Evolutionary conservation across 2,329 filamentous ascomycete genomes (phyloP).

Genomic region (Tolypocladium nubicola): DNA sequence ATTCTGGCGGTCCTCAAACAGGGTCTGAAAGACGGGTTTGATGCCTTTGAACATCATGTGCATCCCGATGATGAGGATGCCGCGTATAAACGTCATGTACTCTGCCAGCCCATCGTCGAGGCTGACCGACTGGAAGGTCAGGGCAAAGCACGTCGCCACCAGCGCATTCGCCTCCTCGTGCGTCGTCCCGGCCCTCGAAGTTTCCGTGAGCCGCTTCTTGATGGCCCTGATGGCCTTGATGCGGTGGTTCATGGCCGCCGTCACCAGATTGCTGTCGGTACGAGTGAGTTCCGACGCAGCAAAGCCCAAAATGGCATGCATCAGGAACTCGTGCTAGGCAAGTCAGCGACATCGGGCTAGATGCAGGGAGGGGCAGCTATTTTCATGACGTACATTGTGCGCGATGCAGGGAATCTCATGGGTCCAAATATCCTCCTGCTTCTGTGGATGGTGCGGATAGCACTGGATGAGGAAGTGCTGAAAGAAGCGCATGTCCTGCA

Average conservation of each 20-base stretch:
- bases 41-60: slow-evolving; percentile 41
- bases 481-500: slow-evolving; percentile 59
- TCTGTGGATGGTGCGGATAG: slow-evolving; percentile 54
- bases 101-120: slow-evolving; percentile 49
- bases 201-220: slow-evolving; percentile 40
- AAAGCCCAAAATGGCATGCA: slow-evolving; percentile 60
- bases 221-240: slow-evolving; percentile 54
- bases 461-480: slow-evolving; percentile 54
- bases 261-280: slow-evolving; percentile 34
- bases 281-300: slow-evolving; percentile 54
- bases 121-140: slow-evolving; percentile 47
- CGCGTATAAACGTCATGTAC: slow-evolving; percentile 50
- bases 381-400: slow-evolving; percentile 40
- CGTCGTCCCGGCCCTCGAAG: slow-evolving; percentile 26
- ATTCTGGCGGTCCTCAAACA: slow-evolving; percentile 30
- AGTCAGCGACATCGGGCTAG: slow-evolving; percentile 2
- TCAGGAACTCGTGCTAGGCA: slow-evolving; percentile 50
- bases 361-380: neutral
- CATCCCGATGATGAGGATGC: slow-evolving; percentile 42
- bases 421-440: slow-evolving; percentile 56
- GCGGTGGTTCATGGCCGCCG: slow-evolving; percentile 52
- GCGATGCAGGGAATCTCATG: slow-evolving; percentile 57
- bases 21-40: slow-evolving; percentile 38
- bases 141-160: slow-evolving; percentile 46
- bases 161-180: slow-evolving; percentile 48